Percentiles rank a stretch among this genome's conserved stretches.
Conservation (phyloP, 1,139 yeast genomes). For the Suhomyces terraborum region DNA sequence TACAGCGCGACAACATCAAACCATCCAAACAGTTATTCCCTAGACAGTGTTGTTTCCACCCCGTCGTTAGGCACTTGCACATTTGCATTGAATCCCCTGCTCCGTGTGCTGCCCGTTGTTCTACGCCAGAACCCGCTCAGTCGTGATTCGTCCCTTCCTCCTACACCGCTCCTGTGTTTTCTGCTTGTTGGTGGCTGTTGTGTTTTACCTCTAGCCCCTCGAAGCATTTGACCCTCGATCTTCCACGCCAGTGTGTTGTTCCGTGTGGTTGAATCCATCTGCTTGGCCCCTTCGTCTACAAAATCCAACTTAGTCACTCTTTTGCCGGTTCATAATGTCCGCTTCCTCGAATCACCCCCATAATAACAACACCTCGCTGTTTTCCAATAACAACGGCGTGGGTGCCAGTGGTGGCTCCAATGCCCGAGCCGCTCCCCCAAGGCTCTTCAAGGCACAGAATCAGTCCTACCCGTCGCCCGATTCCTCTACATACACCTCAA, state of each 20-base stretch:
- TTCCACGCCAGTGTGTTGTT: neutral
- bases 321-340: conserved; percentile 10
- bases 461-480: neutral
- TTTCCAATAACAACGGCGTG: conserved; percentile 6
- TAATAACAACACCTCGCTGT: conserved; percentile 1
- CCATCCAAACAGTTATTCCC: neutral
- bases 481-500: neutral
- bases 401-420: neutral
- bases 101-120: neutral
- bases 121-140: neutral
- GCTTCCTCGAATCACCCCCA: conserved; percentile 5
- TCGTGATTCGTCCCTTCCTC: neutral
- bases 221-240: conserved; percentile 1
- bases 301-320: conserved; percentile 17
- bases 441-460: neutral
- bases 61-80: neutral
- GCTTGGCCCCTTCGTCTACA: neutral
- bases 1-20: conserved; percentile 3
- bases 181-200: neutral
- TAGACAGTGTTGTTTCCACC: neutral
- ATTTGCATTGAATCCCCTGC: neutral
- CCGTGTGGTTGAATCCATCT: neutral
- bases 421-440: neutral
- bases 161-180: neutral
- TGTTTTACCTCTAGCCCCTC: neutral